Evolutionary conservation across 768 basidiomycete genomes (phyloP).

Genomic region (Boletus reticuloceps): DNA sequence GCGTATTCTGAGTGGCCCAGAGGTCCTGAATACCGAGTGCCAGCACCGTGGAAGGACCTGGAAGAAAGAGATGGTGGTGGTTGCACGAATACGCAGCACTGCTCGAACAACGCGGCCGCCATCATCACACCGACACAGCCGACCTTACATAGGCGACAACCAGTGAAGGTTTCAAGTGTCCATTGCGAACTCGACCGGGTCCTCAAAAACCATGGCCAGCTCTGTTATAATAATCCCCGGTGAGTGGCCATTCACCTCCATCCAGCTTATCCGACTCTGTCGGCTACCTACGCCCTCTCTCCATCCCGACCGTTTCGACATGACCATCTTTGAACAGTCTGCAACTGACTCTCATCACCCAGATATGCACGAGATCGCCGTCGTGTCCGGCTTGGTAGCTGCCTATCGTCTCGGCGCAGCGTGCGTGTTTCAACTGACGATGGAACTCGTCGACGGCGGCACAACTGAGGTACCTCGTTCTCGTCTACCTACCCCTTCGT

Average conservation of each 20-base stretch:
- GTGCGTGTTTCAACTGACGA: not conserved
- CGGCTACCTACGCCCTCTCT: not conserved
- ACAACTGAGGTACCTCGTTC: not conserved
- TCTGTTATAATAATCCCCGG: not conserved
- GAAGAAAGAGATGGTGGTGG: not conserved
- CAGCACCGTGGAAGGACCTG: slow-evolving; percentile 26
- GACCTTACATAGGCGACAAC: too few relatives aligned
- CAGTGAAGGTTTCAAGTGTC: too few relatives aligned
- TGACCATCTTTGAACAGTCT: not conserved
- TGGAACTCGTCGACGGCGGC: not conserved
- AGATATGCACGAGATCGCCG: not conserved
- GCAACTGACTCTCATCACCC: not conserved
- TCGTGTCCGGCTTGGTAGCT: not conserved
- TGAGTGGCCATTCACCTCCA: not conserved
- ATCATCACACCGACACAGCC: not conserved
- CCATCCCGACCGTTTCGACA: not conserved
- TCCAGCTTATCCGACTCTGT: not conserved
- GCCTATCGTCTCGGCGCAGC: not conserved
- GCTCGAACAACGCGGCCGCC: not conserved
- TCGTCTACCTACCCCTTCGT: not conserved
- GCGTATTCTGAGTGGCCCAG: slow-evolving; percentile 12
- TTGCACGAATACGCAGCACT: not conserved
- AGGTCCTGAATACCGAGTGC: slow-evolving; percentile 10
- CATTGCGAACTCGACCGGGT: not conserved
- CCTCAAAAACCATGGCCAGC: not conserved